Conservation (phyloP, 148 eudicot genomes). For the Camellia lanceoleosa region DNA sequence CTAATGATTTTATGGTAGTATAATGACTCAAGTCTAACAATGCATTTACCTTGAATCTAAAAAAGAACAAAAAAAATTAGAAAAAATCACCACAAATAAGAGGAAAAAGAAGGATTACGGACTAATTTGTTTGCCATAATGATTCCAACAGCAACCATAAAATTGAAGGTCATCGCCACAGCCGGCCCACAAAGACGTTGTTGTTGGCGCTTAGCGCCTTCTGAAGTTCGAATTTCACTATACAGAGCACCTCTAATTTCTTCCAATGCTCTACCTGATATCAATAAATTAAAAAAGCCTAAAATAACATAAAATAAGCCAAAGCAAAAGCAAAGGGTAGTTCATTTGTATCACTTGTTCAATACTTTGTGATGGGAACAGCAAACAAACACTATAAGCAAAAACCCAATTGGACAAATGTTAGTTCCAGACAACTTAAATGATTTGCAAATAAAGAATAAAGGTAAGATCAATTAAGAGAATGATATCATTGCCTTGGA, state of each 20-base stretch:
- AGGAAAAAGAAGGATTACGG: constrained; percentile 15
- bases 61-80: neutral
- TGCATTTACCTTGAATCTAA: neutral
- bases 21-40: neutral
- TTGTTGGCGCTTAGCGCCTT: constrained; percentile 77
- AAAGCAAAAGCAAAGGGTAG: neutral
- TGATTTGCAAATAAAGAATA: neutral
- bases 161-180: constrained; percentile 82
- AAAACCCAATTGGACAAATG: too few relatives aligned
- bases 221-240: constrained; percentile 72
- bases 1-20: too few relatives aligned
- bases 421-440: neutral
- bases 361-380: too few relatives aligned
- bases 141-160: constrained; percentile 75
- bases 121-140: constrained; percentile 78
- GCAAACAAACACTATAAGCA: too few relatives aligned
- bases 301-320: neutral
- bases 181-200: constrained; percentile 82
- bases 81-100: neutral
- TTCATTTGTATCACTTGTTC: neutral
- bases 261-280: constrained; percentile 76
- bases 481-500: neutral
- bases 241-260: constrained; percentile 73
- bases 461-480: neutral
- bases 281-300: neutral